phyloP scores from a whole-genome alignment of 441 rosid genomes.

The Erodium texanum region DNA sequence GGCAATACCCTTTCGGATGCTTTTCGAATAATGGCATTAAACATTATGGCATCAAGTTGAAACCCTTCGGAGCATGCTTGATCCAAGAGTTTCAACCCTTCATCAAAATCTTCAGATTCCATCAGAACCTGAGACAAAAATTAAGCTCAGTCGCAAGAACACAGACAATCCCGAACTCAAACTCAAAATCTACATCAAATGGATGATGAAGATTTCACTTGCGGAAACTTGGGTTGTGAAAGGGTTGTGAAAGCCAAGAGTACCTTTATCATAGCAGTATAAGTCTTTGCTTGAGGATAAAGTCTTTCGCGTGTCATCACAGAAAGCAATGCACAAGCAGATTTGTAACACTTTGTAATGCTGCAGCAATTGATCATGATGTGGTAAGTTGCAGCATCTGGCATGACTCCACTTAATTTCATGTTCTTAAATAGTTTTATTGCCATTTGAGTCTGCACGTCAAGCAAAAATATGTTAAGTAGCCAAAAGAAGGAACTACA shows the following conservation, averaged over 20 bases:
- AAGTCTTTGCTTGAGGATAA: constrained; percentile 35
- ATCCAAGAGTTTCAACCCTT: constrained; percentile 48
- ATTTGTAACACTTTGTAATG: constrained; percentile 34
- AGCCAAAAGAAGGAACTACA: constrained; percentile 6
- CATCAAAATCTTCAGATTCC: constrained; percentile 38
- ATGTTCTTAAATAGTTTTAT: constrained; percentile 49
- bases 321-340: constrained; percentile 58
- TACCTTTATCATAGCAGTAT: constrained; percentile 65
- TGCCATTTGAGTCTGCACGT: constrained; percentile 46
- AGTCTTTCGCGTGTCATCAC: constrained; percentile 77
- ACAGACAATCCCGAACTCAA: neutral
- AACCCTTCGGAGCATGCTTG: constrained; percentile 39
- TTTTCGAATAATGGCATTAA: constrained; percentile 50
- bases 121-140: constrained; percentile 41
- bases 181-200: neutral
- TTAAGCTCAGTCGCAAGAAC: constrained; percentile 13
- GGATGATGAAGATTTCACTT: neutral
- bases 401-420: constrained; percentile 38
- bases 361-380: constrained; percentile 74
- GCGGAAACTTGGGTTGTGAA: neutral
- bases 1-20: constrained; percentile 44
- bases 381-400: constrained; percentile 47
- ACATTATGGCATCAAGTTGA: constrained; percentile 40
- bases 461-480: constrained; percentile 8
- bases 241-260: neutral